These are phyloP conservation scores for Metschnikowia lunata DNA, from an alignment of 805 yeast genomes.

Conservation along the genomic window DNA sequence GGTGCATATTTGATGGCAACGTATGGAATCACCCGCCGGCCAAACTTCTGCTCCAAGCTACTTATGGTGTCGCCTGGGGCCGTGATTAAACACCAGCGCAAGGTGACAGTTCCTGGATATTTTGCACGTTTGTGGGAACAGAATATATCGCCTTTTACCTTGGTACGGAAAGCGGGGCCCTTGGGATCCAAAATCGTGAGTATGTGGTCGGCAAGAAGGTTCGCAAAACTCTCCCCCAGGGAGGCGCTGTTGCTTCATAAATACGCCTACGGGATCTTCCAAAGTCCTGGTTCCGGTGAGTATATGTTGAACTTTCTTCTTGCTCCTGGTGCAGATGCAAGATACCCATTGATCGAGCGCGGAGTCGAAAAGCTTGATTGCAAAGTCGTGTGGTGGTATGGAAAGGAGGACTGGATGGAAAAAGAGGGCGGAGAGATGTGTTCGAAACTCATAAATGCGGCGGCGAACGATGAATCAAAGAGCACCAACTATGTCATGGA, in stretches of 20 bases:
- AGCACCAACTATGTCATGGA: conserved; percentile 40
- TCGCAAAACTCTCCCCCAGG: conserved; percentile 48
- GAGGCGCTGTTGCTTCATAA: conserved; percentile 60
- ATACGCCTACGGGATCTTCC: conserved; percentile 81
- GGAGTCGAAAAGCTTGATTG: conserved; percentile 49
- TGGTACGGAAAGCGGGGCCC: conserved; percentile 75
- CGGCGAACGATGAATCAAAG: conserved; percentile 10
- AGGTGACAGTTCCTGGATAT: conserved; percentile 64
- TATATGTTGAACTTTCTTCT: conserved; percentile 79
- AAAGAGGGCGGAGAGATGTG: conserved; percentile 43
- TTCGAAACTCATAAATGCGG: conserved; percentile 28
- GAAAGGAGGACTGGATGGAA: conserved; percentile 69
- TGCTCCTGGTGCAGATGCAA: conserved; percentile 88
- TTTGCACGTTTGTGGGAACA: conserved; percentile 79
- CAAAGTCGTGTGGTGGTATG: conserved; percentile 80
- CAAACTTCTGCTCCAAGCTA: conserved; percentile 59
- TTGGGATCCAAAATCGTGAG: conserved; percentile 81
- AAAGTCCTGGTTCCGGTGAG: conserved; percentile 88
- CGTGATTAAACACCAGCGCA: conserved; percentile 46
- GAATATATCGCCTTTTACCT: conserved; percentile 78
- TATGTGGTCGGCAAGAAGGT: conserved; percentile 85
- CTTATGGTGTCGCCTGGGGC: conserved; percentile 92
- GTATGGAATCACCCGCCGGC: conserved; percentile 55
- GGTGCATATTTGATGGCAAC: conserved; percentile 81
- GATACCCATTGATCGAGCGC: conserved; percentile 60